Conservation (phyloP, 1,284 basidiomycete species). For the Hypsizygus ulmarius region DNA sequence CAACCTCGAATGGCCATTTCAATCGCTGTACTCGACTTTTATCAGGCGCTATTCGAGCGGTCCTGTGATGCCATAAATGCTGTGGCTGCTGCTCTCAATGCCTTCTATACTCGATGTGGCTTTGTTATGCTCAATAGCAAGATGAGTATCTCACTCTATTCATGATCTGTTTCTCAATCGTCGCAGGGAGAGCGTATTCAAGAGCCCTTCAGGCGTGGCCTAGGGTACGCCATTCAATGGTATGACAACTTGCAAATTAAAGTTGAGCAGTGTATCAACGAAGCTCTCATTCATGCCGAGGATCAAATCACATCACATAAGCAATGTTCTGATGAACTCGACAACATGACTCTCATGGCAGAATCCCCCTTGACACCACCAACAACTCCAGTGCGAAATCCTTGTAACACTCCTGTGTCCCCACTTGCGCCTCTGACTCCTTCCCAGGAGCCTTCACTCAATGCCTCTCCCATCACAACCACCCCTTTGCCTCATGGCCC, state of each 20-base stretch:
- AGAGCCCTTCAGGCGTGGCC: conserved; percentile 1
- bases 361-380: too few relatives aligned
- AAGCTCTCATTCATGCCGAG: not conserved
- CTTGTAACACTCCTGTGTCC: too few relatives aligned
- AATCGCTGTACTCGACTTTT: conserved; percentile 21
- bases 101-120: conserved; percentile 14
- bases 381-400: too few relatives aligned
- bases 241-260: conserved; percentile 16
- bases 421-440: too few relatives aligned
- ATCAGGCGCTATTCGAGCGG: conserved; percentile 21
- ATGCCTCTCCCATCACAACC: too few relatives aligned
- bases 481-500: too few relatives aligned
- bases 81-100: conserved; percentile 14
- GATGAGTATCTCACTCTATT: not conserved
- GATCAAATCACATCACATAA: not conserved
- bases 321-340: not conserved
- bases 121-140: not conserved
- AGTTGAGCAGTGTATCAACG: conserved; percentile 8
- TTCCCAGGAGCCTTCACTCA: too few relatives aligned
- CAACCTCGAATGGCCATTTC: conserved; percentile 21
- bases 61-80: conserved; percentile 24
- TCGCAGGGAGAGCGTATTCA: not conserved
- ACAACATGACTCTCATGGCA: not conserved
- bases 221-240: conserved; percentile 16
- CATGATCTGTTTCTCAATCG: too few relatives aligned